A percentile compares a stretch with the other conserved stretches of the same genome.
phyloP scores from a whole-genome alignment of 768 basidiomycete species.

The Myochromella boudieri region DNA sequence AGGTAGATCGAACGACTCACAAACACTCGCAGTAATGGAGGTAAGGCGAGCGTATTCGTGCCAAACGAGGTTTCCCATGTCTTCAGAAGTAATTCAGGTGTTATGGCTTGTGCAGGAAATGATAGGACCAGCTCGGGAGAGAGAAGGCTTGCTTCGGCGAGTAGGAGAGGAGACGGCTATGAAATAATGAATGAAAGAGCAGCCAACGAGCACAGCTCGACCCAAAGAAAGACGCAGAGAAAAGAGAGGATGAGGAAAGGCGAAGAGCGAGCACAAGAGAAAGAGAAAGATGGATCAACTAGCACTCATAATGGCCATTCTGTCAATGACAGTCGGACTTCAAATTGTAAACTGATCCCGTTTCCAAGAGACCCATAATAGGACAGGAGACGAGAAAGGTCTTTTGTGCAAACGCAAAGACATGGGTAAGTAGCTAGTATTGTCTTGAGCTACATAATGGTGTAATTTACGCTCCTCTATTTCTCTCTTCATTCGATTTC shows the following conservation, averaged over 20 bases:
- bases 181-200: slow-evolving; percentile 24
- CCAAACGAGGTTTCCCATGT: slow-evolving; percentile 84
- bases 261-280: slow-evolving; percentile 9
- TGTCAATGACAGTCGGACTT: slow-evolving; percentile 19
- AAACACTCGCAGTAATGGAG: slow-evolving; percentile 66
- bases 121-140: slow-evolving; percentile 17
- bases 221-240: slow-evolving; percentile 21
- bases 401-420: not conserved
- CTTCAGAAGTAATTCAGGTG: slow-evolving; percentile 1
- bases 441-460: not conserved
- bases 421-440: not conserved
- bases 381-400: not conserved
- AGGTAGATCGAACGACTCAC: slow-evolving; percentile 44
- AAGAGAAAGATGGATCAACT: slow-evolving; percentile 5
- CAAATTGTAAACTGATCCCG: slow-evolving; percentile 15
- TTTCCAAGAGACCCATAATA: slow-evolving; percentile 10
- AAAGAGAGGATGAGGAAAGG: slow-evolving; percentile 12
- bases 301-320: not conserved
- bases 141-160: slow-evolving; percentile 42
- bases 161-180: slow-evolving; percentile 24
- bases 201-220: slow-evolving; percentile 31
- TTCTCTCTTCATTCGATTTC: slow-evolving; percentile 8
- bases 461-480: not conserved
- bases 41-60: slow-evolving; percentile 73
- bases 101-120: slow-evolving; percentile 12